Evolutionary conservation across 768 basidiomycete species (phyloP).

Genomic region (Collybiopsis confluens): DNA sequence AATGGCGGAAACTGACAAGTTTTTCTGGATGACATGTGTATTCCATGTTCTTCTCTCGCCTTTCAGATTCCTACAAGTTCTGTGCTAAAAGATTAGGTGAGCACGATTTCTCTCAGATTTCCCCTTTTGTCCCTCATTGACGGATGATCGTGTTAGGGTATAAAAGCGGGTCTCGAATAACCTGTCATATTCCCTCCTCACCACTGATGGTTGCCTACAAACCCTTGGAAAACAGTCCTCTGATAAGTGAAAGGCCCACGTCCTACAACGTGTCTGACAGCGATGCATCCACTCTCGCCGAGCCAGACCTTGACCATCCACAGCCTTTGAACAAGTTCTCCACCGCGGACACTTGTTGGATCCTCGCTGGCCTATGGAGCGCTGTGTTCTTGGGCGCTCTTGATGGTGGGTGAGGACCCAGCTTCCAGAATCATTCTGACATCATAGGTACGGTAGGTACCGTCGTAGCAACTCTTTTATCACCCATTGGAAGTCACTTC

Average conservation of each 20-base stretch:
- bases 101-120: constrained; percentile 1
- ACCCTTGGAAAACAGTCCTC: constrained; percentile 50
- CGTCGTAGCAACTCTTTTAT: constrained; percentile 80
- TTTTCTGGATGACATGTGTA: constrained; percentile 7
- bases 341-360: constrained; percentile 57
- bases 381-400: constrained; percentile 82
- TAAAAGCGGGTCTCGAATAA: constrained; percentile 19
- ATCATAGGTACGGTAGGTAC: constrained; percentile 46
- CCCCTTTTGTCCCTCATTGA: constrained; percentile 1
- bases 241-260: constrained; percentile 46
- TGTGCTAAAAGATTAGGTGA: not conserved
- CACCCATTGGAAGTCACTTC: constrained; percentile 84
- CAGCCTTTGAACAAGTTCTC: constrained; percentile 43
- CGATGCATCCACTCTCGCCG: constrained; percentile 21
- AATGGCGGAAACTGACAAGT: constrained; percentile 41
- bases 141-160: constrained; percentile 11
- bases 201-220: constrained; percentile 41
- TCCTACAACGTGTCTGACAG: constrained; percentile 36
- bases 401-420: constrained; percentile 51
- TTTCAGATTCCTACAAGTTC: not conserved
- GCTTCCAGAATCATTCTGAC: not conserved
- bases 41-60: constrained; percentile 2
- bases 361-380: constrained; percentile 76
- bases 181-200: constrained; percentile 20
- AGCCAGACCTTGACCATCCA: constrained; percentile 19